phyloP scores from a whole-genome alignment of 1,284 basidiomycete species.

The Irpex sp. region DNA sequence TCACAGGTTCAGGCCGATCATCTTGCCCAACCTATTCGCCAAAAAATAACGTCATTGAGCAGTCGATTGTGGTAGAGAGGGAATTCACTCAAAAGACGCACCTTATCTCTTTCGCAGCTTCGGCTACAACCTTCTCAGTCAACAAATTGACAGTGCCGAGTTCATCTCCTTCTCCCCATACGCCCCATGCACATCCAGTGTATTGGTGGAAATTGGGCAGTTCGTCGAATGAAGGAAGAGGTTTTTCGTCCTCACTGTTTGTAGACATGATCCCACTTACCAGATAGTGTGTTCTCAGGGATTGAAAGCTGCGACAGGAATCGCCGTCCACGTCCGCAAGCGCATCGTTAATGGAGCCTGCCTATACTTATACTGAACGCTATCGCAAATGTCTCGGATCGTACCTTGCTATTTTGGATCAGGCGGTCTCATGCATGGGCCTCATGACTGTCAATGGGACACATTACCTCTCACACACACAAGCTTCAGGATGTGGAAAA shows the following conservation, averaged over 20 bases:
- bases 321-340: too few species aligned
- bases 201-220: slow-evolving; percentile 55
- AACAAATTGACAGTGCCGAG: slow-evolving; percentile 70
- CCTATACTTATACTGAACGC: neutral
- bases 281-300: too few species aligned
- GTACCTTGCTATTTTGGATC: neutral
- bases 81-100: slow-evolving; percentile 25
- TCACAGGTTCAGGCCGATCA: neutral
- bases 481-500: neutral
- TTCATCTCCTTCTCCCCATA: slow-evolving; percentile 72
- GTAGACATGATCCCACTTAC: too few species aligned
- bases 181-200: slow-evolving; percentile 65
- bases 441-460: neutral
- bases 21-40: neutral
- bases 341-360: neutral
- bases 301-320: too few species aligned
- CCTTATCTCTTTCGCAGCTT: slow-evolving; percentile 61
- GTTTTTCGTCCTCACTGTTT: neutral
- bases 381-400: neutral
- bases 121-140: slow-evolving; percentile 59
- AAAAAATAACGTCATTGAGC: neutral
- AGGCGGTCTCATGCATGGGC: neutral
- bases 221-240: slow-evolving; percentile 60
- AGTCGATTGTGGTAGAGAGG: neutral
- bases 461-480: neutral